Conservation (phyloP, 177 flowering plant genomes). For the Tripterygium wilfordii region DNA sequence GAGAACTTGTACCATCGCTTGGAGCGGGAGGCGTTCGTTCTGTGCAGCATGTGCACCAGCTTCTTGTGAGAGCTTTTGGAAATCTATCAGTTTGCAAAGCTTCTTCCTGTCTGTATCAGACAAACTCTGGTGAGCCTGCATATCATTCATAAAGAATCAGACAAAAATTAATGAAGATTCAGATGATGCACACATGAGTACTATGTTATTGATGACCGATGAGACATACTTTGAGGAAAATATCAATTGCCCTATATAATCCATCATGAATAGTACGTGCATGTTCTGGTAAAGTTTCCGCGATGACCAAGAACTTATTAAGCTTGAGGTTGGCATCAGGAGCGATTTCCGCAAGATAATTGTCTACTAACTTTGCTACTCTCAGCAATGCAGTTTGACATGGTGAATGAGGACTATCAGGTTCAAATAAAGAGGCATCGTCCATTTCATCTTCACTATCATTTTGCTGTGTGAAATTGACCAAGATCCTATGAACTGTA, state of each 20-base stretch:
- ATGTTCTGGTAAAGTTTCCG: conserved; percentile 78
- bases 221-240: conserved; percentile 83
- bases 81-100: conserved; percentile 77
- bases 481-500: conserved; percentile 81
- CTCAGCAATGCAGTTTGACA: conserved; percentile 68
- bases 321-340: conserved; percentile 97
- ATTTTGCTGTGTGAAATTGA: conserved; percentile 80
- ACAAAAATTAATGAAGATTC: not conserved
- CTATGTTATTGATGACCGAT: too few relatives aligned
- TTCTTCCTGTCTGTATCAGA: conserved; percentile 68
- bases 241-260: conserved; percentile 84
- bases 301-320: conserved; percentile 73
- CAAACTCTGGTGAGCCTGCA: conserved; percentile 80
- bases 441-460: conserved; percentile 77
- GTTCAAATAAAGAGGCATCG: conserved; percentile 71
- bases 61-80: conserved; percentile 89
- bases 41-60: conserved; percentile 98
- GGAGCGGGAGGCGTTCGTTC: conserved; percentile 92
- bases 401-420: conserved; percentile 70
- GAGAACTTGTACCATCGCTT: conserved; percentile 86
- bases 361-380: conserved; percentile 81
- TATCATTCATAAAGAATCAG: conserved; percentile 2
- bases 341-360: conserved; percentile 93
- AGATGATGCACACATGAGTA: too few relatives aligned
- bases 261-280: conserved; percentile 85